A percentile compares a stretch with the other conserved stretches of the same genome.
Evolutionary conservation across 257 asterid genomes (phyloP).

Genomic region (Nicotiana benthamiana): DNA sequence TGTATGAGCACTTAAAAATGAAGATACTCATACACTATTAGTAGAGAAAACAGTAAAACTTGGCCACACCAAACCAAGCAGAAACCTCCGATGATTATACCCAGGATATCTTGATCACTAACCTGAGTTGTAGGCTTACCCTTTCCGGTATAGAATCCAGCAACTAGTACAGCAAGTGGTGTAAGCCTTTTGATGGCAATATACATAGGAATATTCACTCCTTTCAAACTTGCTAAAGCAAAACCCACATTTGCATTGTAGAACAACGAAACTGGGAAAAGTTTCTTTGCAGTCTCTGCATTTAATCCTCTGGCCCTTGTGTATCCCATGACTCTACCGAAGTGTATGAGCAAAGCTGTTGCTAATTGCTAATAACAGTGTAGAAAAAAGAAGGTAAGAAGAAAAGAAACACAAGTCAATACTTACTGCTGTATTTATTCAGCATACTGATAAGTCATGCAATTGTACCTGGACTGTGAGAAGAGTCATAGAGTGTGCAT

Average conservation of each 20-base stretch:
- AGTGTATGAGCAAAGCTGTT: conserved; percentile 74
- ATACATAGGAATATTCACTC: conserved; percentile 98
- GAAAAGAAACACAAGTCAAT: conserved; percentile 24
- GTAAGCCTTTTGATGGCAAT: conserved; percentile 98
- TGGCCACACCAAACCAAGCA: background rate
- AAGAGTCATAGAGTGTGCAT: conserved; percentile 80
- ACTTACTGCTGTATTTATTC: background rate
- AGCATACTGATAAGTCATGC: background rate
- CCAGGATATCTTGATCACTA: background rate
- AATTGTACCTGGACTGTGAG: conserved; percentile 71
- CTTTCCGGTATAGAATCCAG: conserved; percentile 84
- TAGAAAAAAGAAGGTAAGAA: conserved; percentile 14
- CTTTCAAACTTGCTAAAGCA: conserved; percentile 95
- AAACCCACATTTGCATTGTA: conserved; percentile 97
- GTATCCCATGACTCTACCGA: conserved; percentile 75
- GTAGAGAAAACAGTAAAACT: background rate
- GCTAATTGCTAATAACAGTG: conserved; percentile 71
- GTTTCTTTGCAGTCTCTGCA: conserved; percentile 68
- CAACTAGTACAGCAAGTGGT: conserved; percentile 89
- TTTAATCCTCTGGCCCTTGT: conserved; percentile 59
- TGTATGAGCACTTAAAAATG: background rate
- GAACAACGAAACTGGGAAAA: conserved; percentile 77
- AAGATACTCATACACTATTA: background rate
- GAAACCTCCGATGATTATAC: background rate
- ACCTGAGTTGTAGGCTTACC: conserved; percentile 91